phyloP scores from a whole-genome alignment of 306 rosid genomes.

The Cicer judaicum region DNA sequence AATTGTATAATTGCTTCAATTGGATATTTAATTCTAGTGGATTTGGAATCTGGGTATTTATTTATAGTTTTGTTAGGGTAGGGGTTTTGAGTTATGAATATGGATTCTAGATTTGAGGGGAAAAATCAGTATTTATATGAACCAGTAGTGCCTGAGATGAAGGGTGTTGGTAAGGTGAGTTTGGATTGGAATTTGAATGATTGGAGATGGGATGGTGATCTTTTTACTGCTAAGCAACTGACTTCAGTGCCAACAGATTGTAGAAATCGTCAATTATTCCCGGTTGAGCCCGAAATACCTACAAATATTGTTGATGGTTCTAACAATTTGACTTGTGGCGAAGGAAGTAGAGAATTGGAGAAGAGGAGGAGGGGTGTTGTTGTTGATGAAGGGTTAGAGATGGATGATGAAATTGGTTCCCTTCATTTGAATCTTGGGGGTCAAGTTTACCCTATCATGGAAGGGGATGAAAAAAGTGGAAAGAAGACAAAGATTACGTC shows the following conservation, averaged over 20 bases:
- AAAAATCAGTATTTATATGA: slow-evolving; percentile 55
- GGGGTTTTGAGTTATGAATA: slow-evolving; percentile 35
- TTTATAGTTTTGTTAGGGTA: slow-evolving; percentile 15
- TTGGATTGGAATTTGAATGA: slow-evolving; percentile 91
- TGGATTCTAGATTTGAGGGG: slow-evolving; percentile 71
- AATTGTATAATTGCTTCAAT: slow-evolving; percentile 34
- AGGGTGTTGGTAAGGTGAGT: slow-evolving; percentile 65
- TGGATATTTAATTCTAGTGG: slow-evolving; percentile 35
- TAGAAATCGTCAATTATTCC: slow-evolving; percentile 63
- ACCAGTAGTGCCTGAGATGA: slow-evolving; percentile 57
- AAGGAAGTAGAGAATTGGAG: slow-evolving; percentile 69
- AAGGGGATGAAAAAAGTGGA: slow-evolving; percentile 68
- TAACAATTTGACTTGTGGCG: slow-evolving; percentile 62
- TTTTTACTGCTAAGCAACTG: slow-evolving; percentile 67
- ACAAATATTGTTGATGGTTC: slow-evolving; percentile 49
- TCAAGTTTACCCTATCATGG: slow-evolving; percentile 65
- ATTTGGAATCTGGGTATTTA: slow-evolving; percentile 50
- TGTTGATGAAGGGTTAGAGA: slow-evolving; percentile 54
- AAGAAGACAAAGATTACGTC: slow-evolving; percentile 70
- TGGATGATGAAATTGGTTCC: slow-evolving; percentile 60
- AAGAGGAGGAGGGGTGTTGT: slow-evolving; percentile 63
- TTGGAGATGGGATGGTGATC: slow-evolving; percentile 97
- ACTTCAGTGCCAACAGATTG: slow-evolving; percentile 66
- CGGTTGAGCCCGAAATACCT: slow-evolving; percentile 57
- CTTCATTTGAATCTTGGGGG: slow-evolving; percentile 78